Base-by-base conservation (phyloP, 805 yeast genomes). In the Hanseniaspora nectarophila region DNA sequence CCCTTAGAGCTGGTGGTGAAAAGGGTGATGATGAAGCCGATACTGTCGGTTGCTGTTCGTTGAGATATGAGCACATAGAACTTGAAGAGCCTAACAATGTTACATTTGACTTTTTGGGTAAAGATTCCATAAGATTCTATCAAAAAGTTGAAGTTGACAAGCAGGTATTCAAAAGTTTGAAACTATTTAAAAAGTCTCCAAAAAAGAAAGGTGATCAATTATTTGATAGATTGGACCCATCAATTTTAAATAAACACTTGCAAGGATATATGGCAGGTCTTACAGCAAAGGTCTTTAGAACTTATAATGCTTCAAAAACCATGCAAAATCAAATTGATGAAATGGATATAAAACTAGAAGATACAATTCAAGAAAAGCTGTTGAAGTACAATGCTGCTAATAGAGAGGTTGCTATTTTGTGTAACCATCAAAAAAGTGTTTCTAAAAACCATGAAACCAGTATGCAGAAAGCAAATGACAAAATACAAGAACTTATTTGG, bases 1-100 rank as follows among this genome's bases (percentile, higher is more conserved):
- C 97, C 0, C 74, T 90, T 57, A 85, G 97, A 82, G 97, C 97
- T 1, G 97, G 97, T 64, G 96, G 97, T 60, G 97, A 90, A 67
- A 90, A 90, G 65, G 83, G 90, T 10, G 97, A 90, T 3, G 97
- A 90, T 59, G 97, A 89, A 64, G 97, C 97, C 2, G 97, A 90
- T 64, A 90, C 97, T 1, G 97, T 90, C 43, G 97, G 97, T 43
- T 90, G 97, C 68, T 90, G 97, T 69, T 89, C 97, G 1, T 74
- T 90, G 58, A 72, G 97, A 61, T 89, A 71, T 62, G 97, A 89
- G 64, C 97, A 89, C 67, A 76, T 90, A 42, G 81, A 89, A 1
- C 72, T 90, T 54, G 77, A 77, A 58, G 95, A 95, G 2, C 96
- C 96, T 8, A 79, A 78, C 58, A 82, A 75, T 5, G 96, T 90